Conservation (phyloP, 2,329 filamentous ascomycete genomes). For the Cercospora canescens region DNA sequence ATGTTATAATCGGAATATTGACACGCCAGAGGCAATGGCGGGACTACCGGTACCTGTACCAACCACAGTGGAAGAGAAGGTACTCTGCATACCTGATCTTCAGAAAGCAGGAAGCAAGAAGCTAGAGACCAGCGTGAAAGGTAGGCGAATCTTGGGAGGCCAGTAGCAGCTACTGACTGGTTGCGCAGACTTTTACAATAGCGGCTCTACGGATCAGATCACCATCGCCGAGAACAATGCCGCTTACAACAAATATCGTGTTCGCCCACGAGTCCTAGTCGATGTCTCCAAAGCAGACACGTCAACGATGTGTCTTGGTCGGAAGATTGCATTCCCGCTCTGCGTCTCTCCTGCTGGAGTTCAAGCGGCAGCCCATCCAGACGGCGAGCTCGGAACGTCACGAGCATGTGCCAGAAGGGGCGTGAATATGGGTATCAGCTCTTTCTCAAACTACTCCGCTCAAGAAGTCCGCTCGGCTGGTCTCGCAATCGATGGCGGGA, state of each 20-base stretch:
- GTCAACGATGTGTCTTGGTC: constrained; percentile 47
- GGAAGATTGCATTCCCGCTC: constrained; percentile 48
- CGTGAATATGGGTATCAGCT: constrained; percentile 51
- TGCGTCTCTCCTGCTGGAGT: constrained; percentile 54
- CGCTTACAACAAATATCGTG: constrained; percentile 49
- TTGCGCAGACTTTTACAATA: constrained; percentile 58
- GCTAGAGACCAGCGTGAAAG: constrained; percentile 6
- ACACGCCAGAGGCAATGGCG: constrained; percentile 11
- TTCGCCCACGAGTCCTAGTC: constrained; percentile 38
- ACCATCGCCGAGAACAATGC: constrained; percentile 56
- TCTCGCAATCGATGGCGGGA: constrained; percentile 37
- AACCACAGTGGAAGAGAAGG: constrained; percentile 14
- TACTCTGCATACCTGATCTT: constrained; percentile 28
- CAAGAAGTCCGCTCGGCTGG: constrained; percentile 47
- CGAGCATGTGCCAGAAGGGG: constrained; percentile 47
- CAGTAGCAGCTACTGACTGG: neutral
- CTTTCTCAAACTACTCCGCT: constrained; percentile 47
- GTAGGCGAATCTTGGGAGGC: neutral
- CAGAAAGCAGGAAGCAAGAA: constrained; percentile 24
- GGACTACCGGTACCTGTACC: constrained; percentile 24
- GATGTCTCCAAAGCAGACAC: constrained; percentile 41
- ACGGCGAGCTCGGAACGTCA: constrained; percentile 52
- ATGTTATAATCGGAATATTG: neutral
- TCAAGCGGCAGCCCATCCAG: constrained; percentile 52
- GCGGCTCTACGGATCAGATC: constrained; percentile 56